These are phyloP conservation scores for Candida sp. DNA, from an alignment of 1,139 yeast species.

Conservation along the genomic window DNA sequence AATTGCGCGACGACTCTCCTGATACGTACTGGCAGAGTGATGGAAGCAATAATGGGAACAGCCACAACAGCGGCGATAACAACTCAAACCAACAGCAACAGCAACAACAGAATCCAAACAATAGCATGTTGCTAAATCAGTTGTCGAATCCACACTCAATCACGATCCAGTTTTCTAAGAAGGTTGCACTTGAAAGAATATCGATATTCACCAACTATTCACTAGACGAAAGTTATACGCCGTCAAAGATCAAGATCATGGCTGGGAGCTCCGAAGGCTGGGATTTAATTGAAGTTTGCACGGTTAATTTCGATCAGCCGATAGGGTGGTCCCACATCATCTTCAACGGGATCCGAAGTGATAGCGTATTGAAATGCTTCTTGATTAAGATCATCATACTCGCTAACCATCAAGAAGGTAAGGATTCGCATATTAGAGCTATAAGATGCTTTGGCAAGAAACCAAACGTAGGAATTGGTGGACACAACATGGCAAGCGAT, in stretches of 20 bases:
- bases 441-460: slow-evolving; percentile 51
- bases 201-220: slow-evolving; percentile 71
- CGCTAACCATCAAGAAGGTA: slow-evolving; percentile 94
- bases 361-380: slow-evolving; percentile 72
- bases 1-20: slow-evolving; percentile 77
- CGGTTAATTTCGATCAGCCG: slow-evolving; percentile 70
- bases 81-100: slow-evolving; percentile 14
- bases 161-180: slow-evolving; percentile 81
- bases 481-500: neutral
- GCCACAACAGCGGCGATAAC: slow-evolving; percentile 11
- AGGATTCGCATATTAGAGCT: slow-evolving; percentile 90
- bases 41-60: slow-evolving; percentile 52
- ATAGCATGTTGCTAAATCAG: slow-evolving; percentile 34
- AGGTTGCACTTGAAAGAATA: slow-evolving; percentile 71
- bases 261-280: slow-evolving; percentile 88
- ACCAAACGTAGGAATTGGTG: slow-evolving; percentile 13
- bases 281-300: slow-evolving; percentile 78
- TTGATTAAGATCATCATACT: slow-evolving; percentile 70
- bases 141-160: slow-evolving; percentile 82
- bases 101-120: slow-evolving; percentile 16
- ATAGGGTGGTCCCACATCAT: slow-evolving; percentile 86
- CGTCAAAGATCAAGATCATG: slow-evolving; percentile 67
- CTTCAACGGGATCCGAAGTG: slow-evolving; percentile 63
- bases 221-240: slow-evolving; percentile 92
- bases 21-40: slow-evolving; percentile 94